Percentiles rank a stretch among this genome's conserved stretches.
Evolutionary conservation across 305 asterid genomes (phyloP).

Genomic region (Fraxinus nigra): DNA sequence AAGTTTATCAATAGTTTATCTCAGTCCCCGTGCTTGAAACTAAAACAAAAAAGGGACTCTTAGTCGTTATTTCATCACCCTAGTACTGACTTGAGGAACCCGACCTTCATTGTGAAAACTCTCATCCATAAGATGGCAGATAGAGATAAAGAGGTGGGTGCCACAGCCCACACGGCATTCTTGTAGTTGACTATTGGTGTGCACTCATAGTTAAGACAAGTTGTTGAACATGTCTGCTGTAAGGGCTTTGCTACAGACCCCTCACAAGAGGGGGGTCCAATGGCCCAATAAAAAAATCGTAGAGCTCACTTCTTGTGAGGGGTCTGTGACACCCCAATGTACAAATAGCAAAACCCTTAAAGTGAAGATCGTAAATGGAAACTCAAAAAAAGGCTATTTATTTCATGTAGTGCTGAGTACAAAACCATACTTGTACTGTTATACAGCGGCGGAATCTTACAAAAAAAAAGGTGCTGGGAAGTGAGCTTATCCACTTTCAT

Average conservation of each 20-base stretch:
- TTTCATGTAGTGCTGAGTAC: neutral
- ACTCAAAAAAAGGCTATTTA: neutral
- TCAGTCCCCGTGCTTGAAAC: neutral
- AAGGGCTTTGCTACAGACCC: too few relatives aligned
- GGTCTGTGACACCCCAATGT: too few relatives aligned
- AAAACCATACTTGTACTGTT: neutral
- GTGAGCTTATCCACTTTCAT: neutral
- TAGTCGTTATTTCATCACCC: neutral
- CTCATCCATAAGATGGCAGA: neutral
- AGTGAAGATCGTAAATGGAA: neutral
- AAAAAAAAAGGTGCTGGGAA: neutral
- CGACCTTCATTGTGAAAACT: neutral
- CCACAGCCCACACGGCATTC: neutral
- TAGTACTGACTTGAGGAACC: neutral
- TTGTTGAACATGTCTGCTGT: neutral
- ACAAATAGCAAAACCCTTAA: neutral
- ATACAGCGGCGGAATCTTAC: constrained; percentile 3
- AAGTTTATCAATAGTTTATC: neutral
- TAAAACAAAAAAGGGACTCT: neutral
- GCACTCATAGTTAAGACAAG: neutral
- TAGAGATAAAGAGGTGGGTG: neutral
- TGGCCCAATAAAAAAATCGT: too few relatives aligned
- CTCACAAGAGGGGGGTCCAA: too few relatives aligned
- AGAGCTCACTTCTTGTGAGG: too few relatives aligned
- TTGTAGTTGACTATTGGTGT: neutral